phyloP scores from a whole-genome alignment of 805 yeast species.

The Sporopachydermia quercuum region DNA sequence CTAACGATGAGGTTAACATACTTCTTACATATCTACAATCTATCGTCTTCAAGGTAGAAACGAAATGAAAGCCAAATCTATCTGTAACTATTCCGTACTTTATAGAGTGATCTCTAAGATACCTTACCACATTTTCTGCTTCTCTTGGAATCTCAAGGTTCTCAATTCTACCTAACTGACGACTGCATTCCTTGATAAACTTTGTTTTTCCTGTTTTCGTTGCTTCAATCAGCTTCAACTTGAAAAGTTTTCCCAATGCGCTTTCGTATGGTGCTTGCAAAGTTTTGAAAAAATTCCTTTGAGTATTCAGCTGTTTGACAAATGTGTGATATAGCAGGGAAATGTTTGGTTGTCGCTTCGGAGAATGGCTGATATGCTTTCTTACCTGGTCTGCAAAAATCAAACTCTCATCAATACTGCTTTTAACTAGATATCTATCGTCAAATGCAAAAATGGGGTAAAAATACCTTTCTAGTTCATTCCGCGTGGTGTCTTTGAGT shows the following conservation, averaged over 20 bases:
- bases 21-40: background rate
- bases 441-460: background rate
- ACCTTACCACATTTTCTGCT: background rate
- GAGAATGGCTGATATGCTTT: constrained; percentile 69
- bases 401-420: too few relatives aligned
- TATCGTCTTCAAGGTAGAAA: background rate
- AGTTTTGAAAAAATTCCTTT: background rate
- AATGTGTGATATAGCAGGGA: too few relatives aligned
- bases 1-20: background rate
- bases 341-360: too few relatives aligned
- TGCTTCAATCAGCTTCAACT: background rate
- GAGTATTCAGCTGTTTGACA: background rate
- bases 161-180: background rate
- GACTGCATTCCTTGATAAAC: background rate
- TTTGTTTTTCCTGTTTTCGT: background rate
- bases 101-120: background rate
- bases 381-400: too few relatives aligned
- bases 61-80: background rate
- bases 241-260: background rate
- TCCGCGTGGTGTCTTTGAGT: too few relatives aligned
- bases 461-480: too few relatives aligned
- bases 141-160: background rate
- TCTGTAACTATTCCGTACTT: background rate
- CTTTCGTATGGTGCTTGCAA: background rate
- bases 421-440: background rate